Percentiles rank a stretch among this genome's conserved stretches.
phyloP scores from a whole-genome alignment of 1,139 yeast species.

The Candida anutae region DNA sequence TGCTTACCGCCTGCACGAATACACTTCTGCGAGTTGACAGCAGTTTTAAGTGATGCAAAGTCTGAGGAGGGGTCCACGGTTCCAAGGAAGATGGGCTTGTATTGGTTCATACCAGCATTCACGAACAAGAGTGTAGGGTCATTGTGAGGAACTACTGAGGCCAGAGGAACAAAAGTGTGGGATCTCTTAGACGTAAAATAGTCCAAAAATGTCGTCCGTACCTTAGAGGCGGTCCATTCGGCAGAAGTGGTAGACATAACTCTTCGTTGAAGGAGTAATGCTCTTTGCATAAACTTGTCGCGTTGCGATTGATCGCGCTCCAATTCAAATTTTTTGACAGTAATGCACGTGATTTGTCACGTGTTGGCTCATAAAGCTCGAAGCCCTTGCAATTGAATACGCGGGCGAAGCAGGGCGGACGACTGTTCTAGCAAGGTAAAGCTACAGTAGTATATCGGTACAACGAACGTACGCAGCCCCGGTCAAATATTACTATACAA shows the following conservation, averaged over 20 bases:
- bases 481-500: no score
- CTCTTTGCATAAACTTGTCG: conserved; percentile 9
- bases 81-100: conserved; percentile 93
- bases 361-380: no score
- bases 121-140: conserved; percentile 95
- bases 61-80: conserved; percentile 93
- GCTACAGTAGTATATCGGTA: no score
- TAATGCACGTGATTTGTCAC: no score
- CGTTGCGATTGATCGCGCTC: no score
- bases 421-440: no score
- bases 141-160: conserved; percentile 94
- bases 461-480: no score
- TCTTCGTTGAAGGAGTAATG: conserved; percentile 9
- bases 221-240: conserved; percentile 65
- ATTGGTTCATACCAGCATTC: conserved; percentile 99
- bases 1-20: conserved; percentile 99
- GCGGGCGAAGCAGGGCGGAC: no score
- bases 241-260: conserved; percentile 7
- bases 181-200: conserved; percentile 56
- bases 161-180: conserved; percentile 83
- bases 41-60: conserved; percentile 75
- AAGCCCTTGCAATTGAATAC: no score
- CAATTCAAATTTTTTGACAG: no score
- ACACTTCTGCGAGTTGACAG: conserved; percentile 94
- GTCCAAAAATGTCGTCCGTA: conserved; percentile 80